Evolutionary conservation across 2,329 filamentous ascomycete genomes (phyloP).

Genomic region (Botrytis sinoallii): DNA sequence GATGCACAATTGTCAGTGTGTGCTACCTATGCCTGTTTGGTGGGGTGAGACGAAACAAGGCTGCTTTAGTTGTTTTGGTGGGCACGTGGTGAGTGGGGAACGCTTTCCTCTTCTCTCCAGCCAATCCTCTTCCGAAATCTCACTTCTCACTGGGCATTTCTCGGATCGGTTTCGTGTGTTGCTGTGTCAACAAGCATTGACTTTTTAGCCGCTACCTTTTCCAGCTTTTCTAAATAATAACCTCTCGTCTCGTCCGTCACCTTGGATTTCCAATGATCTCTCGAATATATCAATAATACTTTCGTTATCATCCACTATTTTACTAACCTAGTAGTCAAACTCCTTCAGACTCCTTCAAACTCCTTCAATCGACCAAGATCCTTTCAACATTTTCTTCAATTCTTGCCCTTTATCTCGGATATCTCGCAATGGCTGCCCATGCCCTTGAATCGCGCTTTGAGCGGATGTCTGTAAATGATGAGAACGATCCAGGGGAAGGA

Average conservation of each 20-base stretch:
- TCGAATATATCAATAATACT: background rate
- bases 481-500: conserved; percentile 65
- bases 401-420: background rate
- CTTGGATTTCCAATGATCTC: background rate
- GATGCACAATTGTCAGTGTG: background rate
- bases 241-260: conserved; percentile 1
- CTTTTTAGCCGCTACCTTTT: background rate
- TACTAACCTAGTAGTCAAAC: conserved; percentile 26
- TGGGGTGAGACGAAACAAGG: background rate
- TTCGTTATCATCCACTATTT: background rate
- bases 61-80: background rate
- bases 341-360: background rate
- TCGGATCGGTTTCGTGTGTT: background rate
- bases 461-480: conserved; percentile 84
- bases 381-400: background rate
- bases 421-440: conserved; percentile 62
- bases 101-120: background rate
- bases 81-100: background rate
- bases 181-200: conserved; percentile 9
- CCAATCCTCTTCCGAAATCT: background rate
- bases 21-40: background rate
- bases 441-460: conserved; percentile 85
- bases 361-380: background rate
- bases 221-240: conserved; percentile 7
- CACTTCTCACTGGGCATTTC: background rate